Conservation (phyloP, 768 basidiomycete genomes). For the Calocera viscosa region DNA sequence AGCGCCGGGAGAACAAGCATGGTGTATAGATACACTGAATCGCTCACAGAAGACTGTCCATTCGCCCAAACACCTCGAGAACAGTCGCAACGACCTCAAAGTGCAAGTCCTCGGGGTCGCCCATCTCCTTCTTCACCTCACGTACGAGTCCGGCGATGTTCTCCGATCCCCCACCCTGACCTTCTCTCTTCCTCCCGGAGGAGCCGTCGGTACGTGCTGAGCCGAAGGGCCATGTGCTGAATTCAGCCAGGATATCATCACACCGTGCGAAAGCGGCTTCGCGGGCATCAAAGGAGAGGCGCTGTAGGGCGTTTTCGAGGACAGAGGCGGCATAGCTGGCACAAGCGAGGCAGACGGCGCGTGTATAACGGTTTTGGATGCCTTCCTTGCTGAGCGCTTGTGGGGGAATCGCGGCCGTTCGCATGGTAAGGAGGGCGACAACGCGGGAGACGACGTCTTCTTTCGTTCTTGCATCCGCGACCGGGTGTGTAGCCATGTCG, state of each 20-base stretch:
- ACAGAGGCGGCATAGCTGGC: slow-evolving; percentile 92
- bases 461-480: slow-evolving; percentile 84
- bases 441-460: slow-evolving; percentile 69
- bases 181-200: slow-evolving; percentile 28
- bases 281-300: slow-evolving; percentile 81
- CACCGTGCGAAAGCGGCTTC: slow-evolving; percentile 88
- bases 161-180: slow-evolving; percentile 39
- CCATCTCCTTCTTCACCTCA: slow-evolving; percentile 62
- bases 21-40: background rate
- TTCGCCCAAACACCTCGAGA: slow-evolving; percentile 79
- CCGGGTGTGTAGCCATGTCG: slow-evolving; percentile 99
- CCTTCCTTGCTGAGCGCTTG: slow-evolving; percentile 63
- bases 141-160: slow-evolving; percentile 59
- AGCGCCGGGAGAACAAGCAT: background rate
- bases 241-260: slow-evolving; percentile 89
- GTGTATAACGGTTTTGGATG: slow-evolving; percentile 62
- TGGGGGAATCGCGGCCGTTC: slow-evolving; percentile 67
- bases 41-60: slow-evolving; percentile 67
- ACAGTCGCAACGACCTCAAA: slow-evolving; percentile 90
- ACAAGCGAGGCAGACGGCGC: slow-evolving; percentile 78
- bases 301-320: slow-evolving; percentile 82
- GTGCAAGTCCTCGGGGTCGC: slow-evolving; percentile 62
- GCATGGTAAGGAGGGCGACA: slow-evolving; percentile 64
- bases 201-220: slow-evolving; percentile 16
- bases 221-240: slow-evolving; percentile 80